Evolutionary conservation across 495 filamentous ascomycete genomes (phyloP).

Genomic region (Tetracladium marchalianum): DNA sequence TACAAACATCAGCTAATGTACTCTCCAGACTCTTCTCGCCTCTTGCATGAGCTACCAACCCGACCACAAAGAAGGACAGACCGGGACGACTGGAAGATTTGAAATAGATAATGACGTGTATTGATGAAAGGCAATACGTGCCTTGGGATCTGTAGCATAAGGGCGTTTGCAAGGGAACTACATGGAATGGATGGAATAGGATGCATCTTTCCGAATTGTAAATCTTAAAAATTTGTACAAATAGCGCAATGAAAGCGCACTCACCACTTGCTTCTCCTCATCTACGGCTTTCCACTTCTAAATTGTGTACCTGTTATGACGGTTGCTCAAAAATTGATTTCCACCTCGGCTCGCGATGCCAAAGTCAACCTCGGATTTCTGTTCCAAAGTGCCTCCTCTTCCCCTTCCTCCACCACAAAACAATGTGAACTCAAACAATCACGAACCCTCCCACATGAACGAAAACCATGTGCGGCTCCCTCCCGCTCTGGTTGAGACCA

Average conservation of each 20-base stretch:
- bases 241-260: background rate
- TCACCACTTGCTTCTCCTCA: constrained; percentile 1
- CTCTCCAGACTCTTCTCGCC: constrained; percentile 59
- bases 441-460: constrained; percentile 12
- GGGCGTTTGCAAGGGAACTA: constrained; percentile 2
- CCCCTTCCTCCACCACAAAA: too few species aligned
- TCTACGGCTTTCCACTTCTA: too few species aligned
- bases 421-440: constrained; percentile 6
- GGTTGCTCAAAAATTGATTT: background rate
- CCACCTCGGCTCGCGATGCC: constrained; percentile 3
- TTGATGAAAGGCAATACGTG: background rate
- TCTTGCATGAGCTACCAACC: constrained; percentile 38
- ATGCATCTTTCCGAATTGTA: background rate
- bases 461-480: constrained; percentile 23
- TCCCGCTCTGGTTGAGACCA: constrained; percentile 73
- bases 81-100: background rate
- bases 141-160: constrained; percentile 8
- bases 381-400: too few species aligned
- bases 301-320: too few species aligned
- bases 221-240: background rate
- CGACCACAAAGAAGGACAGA: too few species aligned
- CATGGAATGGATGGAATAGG: background rate
- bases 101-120: too few species aligned
- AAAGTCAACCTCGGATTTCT: too few species aligned
- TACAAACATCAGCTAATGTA: constrained; percentile 2